phyloP scores from a whole-genome alignment of 73 alveolate genomes.

The Paramecium biaurelia region DNA sequence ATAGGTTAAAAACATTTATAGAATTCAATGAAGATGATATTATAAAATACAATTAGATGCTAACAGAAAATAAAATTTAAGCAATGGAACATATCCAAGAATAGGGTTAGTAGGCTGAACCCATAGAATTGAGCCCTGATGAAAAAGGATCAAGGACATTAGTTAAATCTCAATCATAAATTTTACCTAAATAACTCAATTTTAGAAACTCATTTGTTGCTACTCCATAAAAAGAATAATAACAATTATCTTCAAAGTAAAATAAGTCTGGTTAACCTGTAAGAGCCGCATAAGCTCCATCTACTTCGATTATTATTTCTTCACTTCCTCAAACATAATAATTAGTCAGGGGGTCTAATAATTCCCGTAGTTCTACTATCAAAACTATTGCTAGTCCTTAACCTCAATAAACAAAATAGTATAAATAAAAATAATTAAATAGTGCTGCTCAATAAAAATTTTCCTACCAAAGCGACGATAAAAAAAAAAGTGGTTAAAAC shows the following conservation, averaged over 20 bases:
- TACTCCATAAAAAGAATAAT: background rate
- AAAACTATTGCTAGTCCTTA: background rate
- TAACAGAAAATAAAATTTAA: conserved; percentile 9
- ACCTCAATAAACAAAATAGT: background rate
- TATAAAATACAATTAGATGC: background rate
- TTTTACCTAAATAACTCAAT: background rate
- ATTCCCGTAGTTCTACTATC: background rate
- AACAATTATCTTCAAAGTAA: background rate
- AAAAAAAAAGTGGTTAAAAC: background rate
- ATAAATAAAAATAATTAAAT: background rate
- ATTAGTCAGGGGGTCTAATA: background rate
- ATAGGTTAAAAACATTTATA: background rate
- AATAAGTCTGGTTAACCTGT: background rate
- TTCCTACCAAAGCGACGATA: background rate
- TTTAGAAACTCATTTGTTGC: background rate
- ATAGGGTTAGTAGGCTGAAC: background rate
- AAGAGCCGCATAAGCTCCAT: conserved; percentile 8
- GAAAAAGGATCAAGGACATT: background rate
- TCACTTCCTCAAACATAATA: background rate
- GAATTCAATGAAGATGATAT: conserved; percentile 11
- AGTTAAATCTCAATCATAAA: background rate
- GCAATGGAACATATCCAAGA: conserved; percentile 4
- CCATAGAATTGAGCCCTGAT: background rate
- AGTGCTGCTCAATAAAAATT: background rate
- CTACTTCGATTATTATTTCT: background rate